These are phyloP conservation scores for Colletotrichum truncatum DNA, from an alignment of 2,329 filamentous ascomycete genomes.

Conservation along the genomic window DNA sequence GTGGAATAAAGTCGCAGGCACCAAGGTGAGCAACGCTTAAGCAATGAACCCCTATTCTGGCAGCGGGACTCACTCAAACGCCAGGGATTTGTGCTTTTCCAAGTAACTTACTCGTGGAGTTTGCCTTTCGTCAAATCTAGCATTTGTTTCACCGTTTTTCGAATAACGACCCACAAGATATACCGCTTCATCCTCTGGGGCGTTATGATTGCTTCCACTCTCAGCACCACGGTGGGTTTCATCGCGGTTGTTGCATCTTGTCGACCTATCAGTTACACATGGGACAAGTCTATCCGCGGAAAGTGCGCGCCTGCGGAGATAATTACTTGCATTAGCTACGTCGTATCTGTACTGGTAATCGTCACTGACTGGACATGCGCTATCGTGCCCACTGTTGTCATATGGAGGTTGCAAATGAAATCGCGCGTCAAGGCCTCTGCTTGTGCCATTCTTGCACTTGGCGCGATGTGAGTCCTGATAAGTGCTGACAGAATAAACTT, in stretches of 20 bases:
- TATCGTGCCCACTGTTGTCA: neutral
- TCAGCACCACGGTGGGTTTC: slow-evolving; percentile 5
- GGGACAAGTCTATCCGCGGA: neutral
- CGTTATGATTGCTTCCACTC: neutral
- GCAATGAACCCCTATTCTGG: too few relatives aligned
- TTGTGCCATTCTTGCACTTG: fast-evolving
- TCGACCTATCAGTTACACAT: neutral
- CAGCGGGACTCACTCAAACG: neutral
- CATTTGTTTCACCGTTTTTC: slow-evolving; percentile 9
- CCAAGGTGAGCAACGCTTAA: neutral
- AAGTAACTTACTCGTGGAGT: neutral
- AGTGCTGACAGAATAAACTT: neutral
- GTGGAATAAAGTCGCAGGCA: neutral
- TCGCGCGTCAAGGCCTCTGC: neutral
- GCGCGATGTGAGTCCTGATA: neutral
- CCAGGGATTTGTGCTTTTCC: neutral
- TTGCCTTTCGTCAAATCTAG: neutral
- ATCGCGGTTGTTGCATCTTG: neutral
- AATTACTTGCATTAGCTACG: neutral
- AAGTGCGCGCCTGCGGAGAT: neutral
- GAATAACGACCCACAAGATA: neutral
- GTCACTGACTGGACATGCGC: slow-evolving; percentile 2
- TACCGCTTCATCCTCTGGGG: neutral
- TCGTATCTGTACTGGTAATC: neutral
- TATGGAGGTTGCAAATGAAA: neutral